Percentiles rank a stretch among this genome's conserved stretches.
Conservation (phyloP, 2,329 filamentous ascomycete genomes). For the Exserohilum turcica region DNA sequence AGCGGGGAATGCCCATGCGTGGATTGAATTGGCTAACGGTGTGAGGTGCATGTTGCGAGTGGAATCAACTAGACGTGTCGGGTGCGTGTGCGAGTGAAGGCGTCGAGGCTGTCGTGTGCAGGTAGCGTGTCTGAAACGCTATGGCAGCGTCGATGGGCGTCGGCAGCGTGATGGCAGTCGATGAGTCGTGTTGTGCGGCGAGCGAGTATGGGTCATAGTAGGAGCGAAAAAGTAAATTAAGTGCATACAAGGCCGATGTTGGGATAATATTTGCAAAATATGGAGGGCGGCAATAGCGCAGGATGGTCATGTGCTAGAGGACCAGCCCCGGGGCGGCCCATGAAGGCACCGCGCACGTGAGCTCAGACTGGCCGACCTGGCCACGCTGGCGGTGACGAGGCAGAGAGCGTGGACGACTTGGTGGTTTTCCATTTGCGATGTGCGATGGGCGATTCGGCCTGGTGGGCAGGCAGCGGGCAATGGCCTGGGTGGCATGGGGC, state of each 20-base stretch:
- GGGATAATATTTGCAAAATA: slow-evolving; percentile 29
- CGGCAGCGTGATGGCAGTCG: slow-evolving; percentile 24
- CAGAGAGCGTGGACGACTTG: background rate
- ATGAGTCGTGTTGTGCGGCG: slow-evolving; percentile 12
- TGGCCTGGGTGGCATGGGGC: background rate
- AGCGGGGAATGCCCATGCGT: background rate
- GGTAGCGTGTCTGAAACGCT: background rate
- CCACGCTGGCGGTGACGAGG: background rate
- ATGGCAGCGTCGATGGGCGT: background rate
- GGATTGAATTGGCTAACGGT: too few relatives aligned
- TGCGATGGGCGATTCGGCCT: background rate
- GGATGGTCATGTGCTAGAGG: slow-evolving; percentile 35
- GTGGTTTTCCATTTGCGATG: too few relatives aligned
- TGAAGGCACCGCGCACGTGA: slow-evolving; percentile 16
- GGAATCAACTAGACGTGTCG: too few relatives aligned
- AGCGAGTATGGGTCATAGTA: slow-evolving; percentile 8
- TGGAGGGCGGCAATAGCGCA: slow-evolving; percentile 23
- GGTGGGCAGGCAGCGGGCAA: background rate
- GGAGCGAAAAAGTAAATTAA: slow-evolving; percentile 34
- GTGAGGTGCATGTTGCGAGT: too few relatives aligned
- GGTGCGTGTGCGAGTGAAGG: too few relatives aligned
- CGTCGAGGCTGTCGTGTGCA: too few relatives aligned
- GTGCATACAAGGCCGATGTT: slow-evolving; percentile 30
- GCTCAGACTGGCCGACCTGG: slow-evolving; percentile 1
- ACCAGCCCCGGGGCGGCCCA: slow-evolving; percentile 20